Conservation (phyloP, 352 stramenopile genomes). For the Phytophthora fragariaefolia region DNA sequence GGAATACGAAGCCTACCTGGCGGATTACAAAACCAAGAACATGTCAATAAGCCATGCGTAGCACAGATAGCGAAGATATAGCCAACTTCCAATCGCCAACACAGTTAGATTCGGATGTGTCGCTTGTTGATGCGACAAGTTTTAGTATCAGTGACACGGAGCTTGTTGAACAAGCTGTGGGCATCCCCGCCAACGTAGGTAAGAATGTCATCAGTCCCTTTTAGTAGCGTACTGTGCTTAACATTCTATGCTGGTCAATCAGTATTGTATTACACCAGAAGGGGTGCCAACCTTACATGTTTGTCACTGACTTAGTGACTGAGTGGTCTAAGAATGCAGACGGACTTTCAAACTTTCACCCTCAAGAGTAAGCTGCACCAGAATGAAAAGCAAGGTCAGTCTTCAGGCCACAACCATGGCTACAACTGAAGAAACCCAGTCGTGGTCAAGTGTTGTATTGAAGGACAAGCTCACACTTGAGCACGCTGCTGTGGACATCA, state of each 20-base stretch:
- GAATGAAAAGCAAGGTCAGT: conserved; percentile 1
- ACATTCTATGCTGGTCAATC: neutral
- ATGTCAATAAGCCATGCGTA: neutral
- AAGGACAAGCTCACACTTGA: conserved; percentile 51
- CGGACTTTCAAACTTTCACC: neutral
- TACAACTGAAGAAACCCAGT: conserved; percentile 43
- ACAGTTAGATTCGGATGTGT: neutral
- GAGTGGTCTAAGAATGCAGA: neutral
- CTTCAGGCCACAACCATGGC: conserved; percentile 6
- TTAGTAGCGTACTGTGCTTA: neutral
- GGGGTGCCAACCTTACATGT: conserved; percentile 22
- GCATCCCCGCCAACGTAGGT: conserved; percentile 11
- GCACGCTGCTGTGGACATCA: conserved; percentile 54
- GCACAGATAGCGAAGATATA: neutral
- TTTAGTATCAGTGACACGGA: neutral
- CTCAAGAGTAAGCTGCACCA: neutral
- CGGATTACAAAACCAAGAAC: conserved; percentile 7
- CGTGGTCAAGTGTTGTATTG: conserved; percentile 53
- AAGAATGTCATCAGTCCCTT: conserved; percentile 25
- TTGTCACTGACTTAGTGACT: conserved; percentile 16
- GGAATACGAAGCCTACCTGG: conserved; percentile 25
- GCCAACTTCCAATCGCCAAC: neutral
- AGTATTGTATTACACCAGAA: neutral
- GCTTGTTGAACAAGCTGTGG: neutral
- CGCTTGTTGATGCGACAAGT: conserved; percentile 2